Conservation (phyloP, 2,329 filamentous ascomycete species). For the Teratosphaeria nubilosa region DNA sequence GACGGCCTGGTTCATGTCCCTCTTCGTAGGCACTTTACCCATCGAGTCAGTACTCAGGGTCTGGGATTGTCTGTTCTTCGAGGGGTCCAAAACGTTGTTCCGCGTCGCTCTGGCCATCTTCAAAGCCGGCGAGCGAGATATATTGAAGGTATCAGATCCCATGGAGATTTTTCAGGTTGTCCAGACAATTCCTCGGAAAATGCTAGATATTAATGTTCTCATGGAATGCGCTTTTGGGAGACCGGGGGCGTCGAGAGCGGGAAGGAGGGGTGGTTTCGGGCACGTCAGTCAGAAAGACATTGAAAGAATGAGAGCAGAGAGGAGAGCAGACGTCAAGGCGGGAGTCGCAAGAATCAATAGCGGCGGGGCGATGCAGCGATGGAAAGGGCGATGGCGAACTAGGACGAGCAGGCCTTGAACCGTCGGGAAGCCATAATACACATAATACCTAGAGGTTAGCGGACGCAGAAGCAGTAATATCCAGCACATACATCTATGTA, state of each 20-base stretch:
- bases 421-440: neutral
- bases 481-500: too few relatives aligned
- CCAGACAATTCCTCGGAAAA: constrained; percentile 69
- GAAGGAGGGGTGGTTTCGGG: constrained; percentile 57
- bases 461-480: neutral
- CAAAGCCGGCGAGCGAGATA: constrained; percentile 74
- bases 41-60: constrained; percentile 86
- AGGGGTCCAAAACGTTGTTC: constrained; percentile 88
- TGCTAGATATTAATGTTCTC: constrained; percentile 72
- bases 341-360: constrained; percentile 7
- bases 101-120: constrained; percentile 85
- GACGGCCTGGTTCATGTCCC: constrained; percentile 96
- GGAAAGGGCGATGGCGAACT: neutral
- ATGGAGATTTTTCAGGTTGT: constrained; percentile 96
- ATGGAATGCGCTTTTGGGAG: constrained; percentile 65
- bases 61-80: constrained; percentile 94
- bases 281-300: constrained; percentile 74
- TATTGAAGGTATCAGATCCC: constrained; percentile 68
- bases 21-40: constrained; percentile 85
- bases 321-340: constrained; percentile 27
- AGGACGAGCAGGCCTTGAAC: neutral
- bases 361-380: neutral
- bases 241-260: constrained; percentile 17
- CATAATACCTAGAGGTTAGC: neutral
- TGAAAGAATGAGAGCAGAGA: constrained; percentile 62